Evolutionary conservation across 2,329 filamentous ascomycete genomes (phyloP).

Genomic region (Balansia obtecta): DNA sequence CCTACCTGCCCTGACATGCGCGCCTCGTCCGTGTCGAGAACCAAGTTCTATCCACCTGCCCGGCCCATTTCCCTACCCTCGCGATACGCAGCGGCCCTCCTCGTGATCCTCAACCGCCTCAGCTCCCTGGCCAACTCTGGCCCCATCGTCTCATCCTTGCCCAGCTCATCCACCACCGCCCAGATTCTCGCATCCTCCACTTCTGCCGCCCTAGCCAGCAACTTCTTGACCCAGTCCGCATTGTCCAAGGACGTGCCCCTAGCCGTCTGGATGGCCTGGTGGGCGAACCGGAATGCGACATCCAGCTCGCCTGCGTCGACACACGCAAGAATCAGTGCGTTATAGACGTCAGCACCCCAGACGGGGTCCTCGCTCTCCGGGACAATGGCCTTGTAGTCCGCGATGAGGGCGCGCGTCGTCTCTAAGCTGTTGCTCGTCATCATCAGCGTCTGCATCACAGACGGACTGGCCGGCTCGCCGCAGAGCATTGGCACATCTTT

Average conservation of each 20-base stretch:
- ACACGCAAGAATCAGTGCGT: conserved; percentile 18
- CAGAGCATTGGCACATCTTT: conserved; percentile 16
- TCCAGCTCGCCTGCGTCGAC: conserved; percentile 18
- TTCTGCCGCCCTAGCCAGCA: conserved; percentile 16
- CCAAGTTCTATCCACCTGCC: too few relatives aligned
- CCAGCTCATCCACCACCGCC: conserved; percentile 19
- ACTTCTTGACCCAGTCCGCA: conserved; percentile 16
- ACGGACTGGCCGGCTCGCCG: conserved; percentile 14
- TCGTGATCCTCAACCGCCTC: conserved; percentile 13
- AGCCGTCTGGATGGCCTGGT: conserved; percentile 5
- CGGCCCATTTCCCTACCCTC: background rate
- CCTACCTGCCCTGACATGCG: too few relatives aligned
- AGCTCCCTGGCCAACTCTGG: conserved; percentile 15
- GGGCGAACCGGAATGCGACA: conserved; percentile 21
- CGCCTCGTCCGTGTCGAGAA: too few relatives aligned
- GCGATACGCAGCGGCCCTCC: conserved; percentile 5
- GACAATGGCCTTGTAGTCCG: conserved; percentile 17
- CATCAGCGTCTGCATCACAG: conserved; percentile 19
- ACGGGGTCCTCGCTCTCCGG: conserved; percentile 8
- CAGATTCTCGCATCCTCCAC: conserved; percentile 21
- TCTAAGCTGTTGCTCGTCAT: conserved; percentile 15
- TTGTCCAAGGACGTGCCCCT: background rate
- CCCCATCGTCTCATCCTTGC: conserved; percentile 10
- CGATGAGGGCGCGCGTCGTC: conserved; percentile 14
- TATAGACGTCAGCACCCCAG: conserved; percentile 11